A percentile compares a stretch with the other conserved stretches of the same genome.
These are phyloP conservation scores for Hanseniaspora uvarum DNA, from an alignment of 1,139 yeast species.

Conservation along the genomic window DNA sequence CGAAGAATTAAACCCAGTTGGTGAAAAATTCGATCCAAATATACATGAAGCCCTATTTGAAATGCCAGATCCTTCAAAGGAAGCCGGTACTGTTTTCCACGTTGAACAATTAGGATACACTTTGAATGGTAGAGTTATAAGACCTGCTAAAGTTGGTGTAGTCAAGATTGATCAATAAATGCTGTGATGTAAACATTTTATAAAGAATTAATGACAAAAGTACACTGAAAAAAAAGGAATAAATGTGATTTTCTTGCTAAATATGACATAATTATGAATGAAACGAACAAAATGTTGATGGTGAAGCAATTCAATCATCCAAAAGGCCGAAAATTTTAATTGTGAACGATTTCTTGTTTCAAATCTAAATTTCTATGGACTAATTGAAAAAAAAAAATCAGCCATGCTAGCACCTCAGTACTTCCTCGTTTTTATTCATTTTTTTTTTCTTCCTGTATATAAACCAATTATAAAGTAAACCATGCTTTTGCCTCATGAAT, in stretches of 20 bases:
- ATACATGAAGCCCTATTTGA: conserved; percentile 89
- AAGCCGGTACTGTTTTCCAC: conserved; percentile 85
- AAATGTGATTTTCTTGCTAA: background rate
- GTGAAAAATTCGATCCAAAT: conserved; percentile 82
- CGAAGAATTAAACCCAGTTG: conserved; percentile 69
- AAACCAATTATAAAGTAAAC: background rate
- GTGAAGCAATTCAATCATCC: no score
- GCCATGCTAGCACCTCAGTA: background rate
- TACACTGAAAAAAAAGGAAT: background rate
- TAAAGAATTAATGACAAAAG: background rate
- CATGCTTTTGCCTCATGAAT: background rate
- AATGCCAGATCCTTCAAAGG: conserved; percentile 77
- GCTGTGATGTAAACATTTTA: background rate
- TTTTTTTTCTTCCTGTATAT: background rate
- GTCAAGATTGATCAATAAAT: conserved; percentile 39
- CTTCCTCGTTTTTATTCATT: background rate
- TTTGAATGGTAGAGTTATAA: conserved; percentile 74
- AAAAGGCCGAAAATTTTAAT: no score
- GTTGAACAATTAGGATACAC: conserved; percentile 89
- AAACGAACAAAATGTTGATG: no score
- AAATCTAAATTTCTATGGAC: no score
- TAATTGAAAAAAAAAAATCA: no score
- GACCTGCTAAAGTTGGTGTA: conserved; percentile 96
- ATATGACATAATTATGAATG: background rate
- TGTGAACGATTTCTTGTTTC: no score